Evolutionary conservation across 2,329 filamentous ascomycete genomes (phyloP), one percentile per base, ranked within the genome.

Genomic region (Decorospora gaudefroyi): DNA sequence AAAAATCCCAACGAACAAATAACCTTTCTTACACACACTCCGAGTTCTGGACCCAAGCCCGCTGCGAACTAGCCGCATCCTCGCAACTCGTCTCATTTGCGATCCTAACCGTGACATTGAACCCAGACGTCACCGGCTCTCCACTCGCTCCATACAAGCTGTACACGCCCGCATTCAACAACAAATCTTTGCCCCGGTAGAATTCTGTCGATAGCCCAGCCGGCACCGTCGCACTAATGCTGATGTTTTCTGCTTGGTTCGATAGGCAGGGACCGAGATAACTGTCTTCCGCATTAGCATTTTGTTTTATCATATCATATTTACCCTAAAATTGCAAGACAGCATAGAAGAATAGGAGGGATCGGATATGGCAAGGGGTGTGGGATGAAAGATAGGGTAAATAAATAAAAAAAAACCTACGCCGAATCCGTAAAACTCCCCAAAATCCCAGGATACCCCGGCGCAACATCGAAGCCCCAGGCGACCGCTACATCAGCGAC

Each of bases 401-500:
- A n/a, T n/a, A n/a, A n/a, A n/a, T n/a, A n/a, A n/a, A n/a, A n/a
- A n/a, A n/a, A 6, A 10, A 23, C 21, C 47, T 72, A 72, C 32
- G 62, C 52, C 1, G 65, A 69, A 10, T 51, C 50, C 2, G 61
- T 18, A 17, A 66, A 59, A 1, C 17, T 35, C 12, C 73, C 73
- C 0, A 76, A 56, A 4, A 55, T 52, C 6, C 45, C 43, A 0
- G 57, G 55, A 47, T 51, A 68, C 4, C 68, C 59, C 1, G 38
- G 33, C 4, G 35, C 35, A 4, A 34, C 13, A n/a, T 28, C 16
- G 48, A 65, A 70, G 25, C 76, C 76, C 51, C 75, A 75, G 18
- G 70, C 73, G 7, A 77, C 68, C 38, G 74, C 67, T 2, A 78
- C 61, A 49, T 78, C 75, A 51, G 67, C 59, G 19, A 76, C 71